Evolutionary conservation across 805 yeast genomes (phyloP).

Genomic region (Wickerhamiella azyma): DNA sequence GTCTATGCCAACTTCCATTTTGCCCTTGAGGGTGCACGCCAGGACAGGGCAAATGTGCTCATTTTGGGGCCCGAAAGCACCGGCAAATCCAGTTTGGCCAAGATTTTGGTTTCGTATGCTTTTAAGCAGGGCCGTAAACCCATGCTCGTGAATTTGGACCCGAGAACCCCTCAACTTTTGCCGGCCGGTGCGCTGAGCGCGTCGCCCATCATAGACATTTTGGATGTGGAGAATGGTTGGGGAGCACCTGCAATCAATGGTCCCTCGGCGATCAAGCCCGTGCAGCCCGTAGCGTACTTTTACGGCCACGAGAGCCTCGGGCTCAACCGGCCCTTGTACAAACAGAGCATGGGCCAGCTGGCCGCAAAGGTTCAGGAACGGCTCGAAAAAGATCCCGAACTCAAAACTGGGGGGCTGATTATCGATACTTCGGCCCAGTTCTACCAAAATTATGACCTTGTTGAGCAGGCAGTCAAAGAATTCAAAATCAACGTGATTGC

Average conservation of each 20-base stretch:
- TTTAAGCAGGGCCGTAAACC: constrained; percentile 58
- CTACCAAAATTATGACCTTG: constrained; percentile 33
- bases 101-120: constrained; percentile 62
- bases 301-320: constrained; percentile 53
- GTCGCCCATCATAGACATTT: constrained; percentile 63
- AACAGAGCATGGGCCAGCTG: constrained; percentile 35
- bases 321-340: constrained; percentile 45
- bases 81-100: constrained; percentile 69
- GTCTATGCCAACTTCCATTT: constrained; percentile 58
- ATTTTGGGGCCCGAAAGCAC: constrained; percentile 57
- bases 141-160: constrained; percentile 64
- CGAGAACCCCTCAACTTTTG: constrained; percentile 52
- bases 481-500: constrained; percentile 49
- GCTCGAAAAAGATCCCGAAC: constrained; percentile 35
- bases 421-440: constrained; percentile 61
- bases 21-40: constrained; percentile 42
- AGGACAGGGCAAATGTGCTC: constrained; percentile 35
- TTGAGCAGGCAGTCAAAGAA: constrained; percentile 44
- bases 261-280: constrained; percentile 42
- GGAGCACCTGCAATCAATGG: constrained; percentile 62
- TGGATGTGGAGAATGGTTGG: constrained; percentile 64
- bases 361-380: constrained; percentile 36
- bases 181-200: constrained; percentile 80
- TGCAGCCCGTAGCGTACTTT: constrained; percentile 74
- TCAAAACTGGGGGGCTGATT: constrained; percentile 40